Base-by-base conservation (phyloP, 345 rosid genomes). In the Hibiscus tridactylites region DNA sequence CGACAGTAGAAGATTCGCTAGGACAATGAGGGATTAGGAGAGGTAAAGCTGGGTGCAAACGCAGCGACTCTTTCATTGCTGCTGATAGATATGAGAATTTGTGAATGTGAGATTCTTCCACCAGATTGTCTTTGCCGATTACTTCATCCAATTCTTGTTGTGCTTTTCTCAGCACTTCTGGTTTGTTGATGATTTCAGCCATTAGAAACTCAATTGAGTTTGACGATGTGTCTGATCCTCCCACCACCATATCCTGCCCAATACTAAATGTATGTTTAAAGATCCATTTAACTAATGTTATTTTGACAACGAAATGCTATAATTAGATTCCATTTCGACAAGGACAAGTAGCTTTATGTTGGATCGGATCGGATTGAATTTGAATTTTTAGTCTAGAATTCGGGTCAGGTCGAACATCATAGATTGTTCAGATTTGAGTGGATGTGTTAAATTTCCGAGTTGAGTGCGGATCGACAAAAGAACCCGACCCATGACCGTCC, bases 11-110 rank as follows among this genome's bases (percentile, higher is more conserved):
- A 10, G 64, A 64, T 50, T 82, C 65, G 15, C 72, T 81, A 0
- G 90, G 93, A 66, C 85, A 73, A 31, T 80, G 90, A 6, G 90
- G 93, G 70, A 88, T 75, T 21, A 86, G 19, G 15, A 88, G 71
- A 1, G 93, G 93, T 10, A 85, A 77, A 3, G 64, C 71, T 0
- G 93, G 86, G 81, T 86, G 89, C 64, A 88, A 26, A 16, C 93
- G 70, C 58, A 88, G 24, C 0, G 81, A 57, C 74, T 88, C 93
- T 57, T 88, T 86, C 86, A 86, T 81, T 29, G 83, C 76, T 26
- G 88, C 85, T 1, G 61, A 10, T 2, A 88, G 52, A 53, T 88
- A 88, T 5, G 83, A 79, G 1, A 88, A 62, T 33, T 75, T 76
- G 56, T 64, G 46, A 4, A 85, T 79, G 80, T 86, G 85, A 1